Evolutionary conservation across 2,329 filamentous ascomycete genomes (phyloP).

Genomic region (Aureobasidium namibiae): DNA sequence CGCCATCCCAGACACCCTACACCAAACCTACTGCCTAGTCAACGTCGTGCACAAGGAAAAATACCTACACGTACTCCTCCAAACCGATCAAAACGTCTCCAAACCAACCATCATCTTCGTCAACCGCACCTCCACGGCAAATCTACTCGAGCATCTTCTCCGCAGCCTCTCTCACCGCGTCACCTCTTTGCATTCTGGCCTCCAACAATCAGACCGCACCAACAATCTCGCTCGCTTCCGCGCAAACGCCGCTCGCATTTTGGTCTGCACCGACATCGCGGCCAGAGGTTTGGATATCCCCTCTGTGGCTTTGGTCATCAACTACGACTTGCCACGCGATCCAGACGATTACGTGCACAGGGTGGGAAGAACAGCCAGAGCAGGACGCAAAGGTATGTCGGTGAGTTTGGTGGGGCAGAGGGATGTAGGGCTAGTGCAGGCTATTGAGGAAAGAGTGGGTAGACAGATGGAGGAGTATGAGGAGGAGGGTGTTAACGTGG

Average conservation of each 20-base stretch:
- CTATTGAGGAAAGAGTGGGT: conserved; percentile 78
- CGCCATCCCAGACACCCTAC: conserved; percentile 71
- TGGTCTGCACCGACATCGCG: conserved; percentile 93
- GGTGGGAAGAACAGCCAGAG: conserved; percentile 89
- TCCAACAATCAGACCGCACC: conserved; percentile 76
- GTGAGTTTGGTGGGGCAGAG: conserved; percentile 88
- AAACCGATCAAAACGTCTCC: conserved; percentile 64
- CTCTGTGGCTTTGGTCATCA: conserved; percentile 80
- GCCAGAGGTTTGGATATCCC: conserved; percentile 93
- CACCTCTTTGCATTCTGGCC: conserved; percentile 79
- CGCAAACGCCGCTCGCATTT: conserved; percentile 75
- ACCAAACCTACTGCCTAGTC: conserved; percentile 78
- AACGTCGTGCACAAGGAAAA: conserved; percentile 86
- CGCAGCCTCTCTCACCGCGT: conserved; percentile 81
- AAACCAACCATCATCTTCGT: conserved; percentile 88
- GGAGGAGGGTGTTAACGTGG: conserved; percentile 90
- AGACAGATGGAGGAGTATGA: conserved; percentile 72
- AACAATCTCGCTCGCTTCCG: conserved; percentile 88
- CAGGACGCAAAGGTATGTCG: conserved; percentile 71
- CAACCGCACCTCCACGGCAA: conserved; percentile 83
- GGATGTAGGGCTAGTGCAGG: conserved; percentile 82
- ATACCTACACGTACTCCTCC: conserved; percentile 82
- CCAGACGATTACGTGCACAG: conserved; percentile 97
- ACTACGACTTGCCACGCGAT: conserved; percentile 93
- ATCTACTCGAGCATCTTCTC: conserved; percentile 80